These are phyloP conservation scores for Cladosporium sp. DNA, from an alignment of 2,329 filamentous ascomycete species.

Conservation along the genomic window DNA sequence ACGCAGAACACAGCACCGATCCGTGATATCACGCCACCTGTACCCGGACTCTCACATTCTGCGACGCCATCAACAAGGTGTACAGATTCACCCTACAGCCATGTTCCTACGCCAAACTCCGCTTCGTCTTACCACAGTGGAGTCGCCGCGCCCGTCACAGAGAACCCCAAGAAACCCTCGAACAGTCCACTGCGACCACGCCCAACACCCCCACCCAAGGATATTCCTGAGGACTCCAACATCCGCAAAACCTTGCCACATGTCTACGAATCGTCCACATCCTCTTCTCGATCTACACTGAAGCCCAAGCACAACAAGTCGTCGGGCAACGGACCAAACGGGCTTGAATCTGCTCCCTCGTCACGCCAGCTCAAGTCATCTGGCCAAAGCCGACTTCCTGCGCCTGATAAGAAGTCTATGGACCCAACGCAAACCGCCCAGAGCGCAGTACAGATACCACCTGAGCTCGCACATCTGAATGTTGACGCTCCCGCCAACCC, in stretches of 20 bases:
- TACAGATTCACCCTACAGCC: conserved; percentile 71
- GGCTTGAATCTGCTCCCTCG: not conserved
- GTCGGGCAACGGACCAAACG: not conserved
- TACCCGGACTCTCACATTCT: conserved; percentile 52
- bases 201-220: conserved; percentile 41
- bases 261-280: conserved; percentile 65
- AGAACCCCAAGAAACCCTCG: conserved; percentile 31
- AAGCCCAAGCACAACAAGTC: conserved; percentile 21
- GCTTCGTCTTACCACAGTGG: conserved; percentile 63
- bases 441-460: conserved; percentile 20
- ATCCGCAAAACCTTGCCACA: conserved; percentile 54
- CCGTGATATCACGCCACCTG: conserved; percentile 21
- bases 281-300: conserved; percentile 55
- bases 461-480: conserved; percentile 48
- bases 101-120: conserved; percentile 73
- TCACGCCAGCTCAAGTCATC: not conserved
- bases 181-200: not conserved
- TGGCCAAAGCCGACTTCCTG: not conserved
- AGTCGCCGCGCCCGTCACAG: conserved; percentile 36
- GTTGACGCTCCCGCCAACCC: conserved; percentile 52
- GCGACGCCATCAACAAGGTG: conserved; percentile 71
- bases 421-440: not conserved
- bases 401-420: not conserved
- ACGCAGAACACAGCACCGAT: conserved; percentile 2
- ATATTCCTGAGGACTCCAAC: conserved; percentile 42